Conservation (phyloP, 2,329 filamentous ascomycete genomes). For the Sarocladium brachiariae region DNA sequence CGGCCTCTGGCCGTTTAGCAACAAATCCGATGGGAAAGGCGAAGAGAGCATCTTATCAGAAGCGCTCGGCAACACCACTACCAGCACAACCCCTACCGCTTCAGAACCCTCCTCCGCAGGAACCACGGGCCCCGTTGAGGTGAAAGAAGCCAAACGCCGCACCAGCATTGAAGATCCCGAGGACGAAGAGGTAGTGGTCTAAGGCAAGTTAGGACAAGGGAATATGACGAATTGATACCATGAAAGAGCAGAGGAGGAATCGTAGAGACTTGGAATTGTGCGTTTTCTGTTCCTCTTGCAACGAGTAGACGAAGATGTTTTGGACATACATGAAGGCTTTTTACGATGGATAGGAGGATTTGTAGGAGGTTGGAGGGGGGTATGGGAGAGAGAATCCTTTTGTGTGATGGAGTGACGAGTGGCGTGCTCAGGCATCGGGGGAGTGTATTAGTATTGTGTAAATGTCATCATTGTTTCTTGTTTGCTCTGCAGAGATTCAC, state of each 20-base stretch:
- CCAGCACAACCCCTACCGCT: not conserved
- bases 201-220: not conserved
- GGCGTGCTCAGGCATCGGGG: not conserved
- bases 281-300: not conserved
- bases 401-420: conserved; percentile 2
- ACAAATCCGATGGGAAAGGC: conserved; percentile 26
- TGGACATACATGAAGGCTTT: not conserved
- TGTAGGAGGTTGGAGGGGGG: not conserved
- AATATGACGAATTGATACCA: too few species aligned
- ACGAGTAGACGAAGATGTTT: conserved; percentile 3
- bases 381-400: not conserved
- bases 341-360: not conserved
- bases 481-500: too few species aligned
- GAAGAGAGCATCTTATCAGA: conserved; percentile 21
- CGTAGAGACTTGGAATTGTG: too few species aligned
- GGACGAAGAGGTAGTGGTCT: conserved; percentile 39
- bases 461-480: not conserved
- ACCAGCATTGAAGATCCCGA: conserved; percentile 56
- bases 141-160: conserved; percentile 44
- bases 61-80: not conserved
- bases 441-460: conserved; percentile 8
- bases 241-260: not conserved
- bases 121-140: conserved; percentile 29
- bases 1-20: conserved; percentile 53
- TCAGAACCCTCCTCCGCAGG: not conserved